A percentile compares a stretch with the other conserved stretches of the same genome.
Conservation (phyloP, 1,284 basidiomycete species). For the Papiliotrema laurentii region DNA sequence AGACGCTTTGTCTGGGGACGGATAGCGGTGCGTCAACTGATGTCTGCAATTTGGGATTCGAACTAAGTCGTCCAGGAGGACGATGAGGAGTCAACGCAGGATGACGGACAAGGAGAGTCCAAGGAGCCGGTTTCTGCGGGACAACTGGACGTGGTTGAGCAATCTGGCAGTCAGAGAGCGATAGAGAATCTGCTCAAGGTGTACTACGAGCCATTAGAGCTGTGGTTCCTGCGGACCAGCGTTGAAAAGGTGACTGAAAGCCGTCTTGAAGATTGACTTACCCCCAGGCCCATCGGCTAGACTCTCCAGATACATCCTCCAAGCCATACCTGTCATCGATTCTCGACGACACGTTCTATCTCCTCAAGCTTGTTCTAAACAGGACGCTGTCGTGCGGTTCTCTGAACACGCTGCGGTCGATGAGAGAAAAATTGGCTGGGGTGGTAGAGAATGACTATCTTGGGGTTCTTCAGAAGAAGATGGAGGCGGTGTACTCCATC, state of each 20-base stretch:
- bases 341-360: conserved; percentile 91
- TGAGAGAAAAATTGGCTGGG: conserved; percentile 61
- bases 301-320: conserved; percentile 60
- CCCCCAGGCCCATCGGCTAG: conserved; percentile 53
- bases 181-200: conserved; percentile 66
- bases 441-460: conserved; percentile 77
- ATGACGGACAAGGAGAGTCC: neutral
- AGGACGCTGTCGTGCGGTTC: conserved; percentile 72
- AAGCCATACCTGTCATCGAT: conserved; percentile 59
- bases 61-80: neutral
- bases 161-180: conserved; percentile 54
- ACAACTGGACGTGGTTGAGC: conserved; percentile 44
- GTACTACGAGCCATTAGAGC: conserved; percentile 84
- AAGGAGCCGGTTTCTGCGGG: conserved; percentile 46
- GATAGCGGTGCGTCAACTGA: conserved; percentile 52
- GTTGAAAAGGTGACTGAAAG: conserved; percentile 67
- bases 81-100: neutral
- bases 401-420: conserved; percentile 56
- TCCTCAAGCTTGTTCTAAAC: conserved; percentile 74
- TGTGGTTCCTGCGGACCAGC: conserved; percentile 84
- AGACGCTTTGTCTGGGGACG: conserved; percentile 76
- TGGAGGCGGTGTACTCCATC: conserved; percentile 75
- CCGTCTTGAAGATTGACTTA: neutral
- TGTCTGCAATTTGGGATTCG: neutral
- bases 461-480: conserved; percentile 68